Percentiles rank a stretch among this genome's conserved stretches.
Evolutionary conservation across 2,329 filamentous ascomycete genomes (phyloP).

Genomic region (Aureobasidium lini): DNA sequence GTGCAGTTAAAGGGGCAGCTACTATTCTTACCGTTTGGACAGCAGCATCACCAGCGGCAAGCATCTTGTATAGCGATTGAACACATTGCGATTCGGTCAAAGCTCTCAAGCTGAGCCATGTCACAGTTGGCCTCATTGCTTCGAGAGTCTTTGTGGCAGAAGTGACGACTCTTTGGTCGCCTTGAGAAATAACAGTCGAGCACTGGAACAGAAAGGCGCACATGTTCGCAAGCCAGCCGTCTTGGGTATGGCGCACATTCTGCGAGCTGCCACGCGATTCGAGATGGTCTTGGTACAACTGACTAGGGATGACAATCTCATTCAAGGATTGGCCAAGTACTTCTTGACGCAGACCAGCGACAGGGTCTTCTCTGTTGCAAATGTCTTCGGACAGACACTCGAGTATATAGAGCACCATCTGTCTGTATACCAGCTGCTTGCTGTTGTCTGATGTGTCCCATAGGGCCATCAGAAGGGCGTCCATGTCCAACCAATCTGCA

Average conservation of each 20-base stretch:
- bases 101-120: conserved; percentile 82
- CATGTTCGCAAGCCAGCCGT: conserved; percentile 74
- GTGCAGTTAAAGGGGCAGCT: background rate
- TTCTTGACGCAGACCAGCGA: conserved; percentile 74
- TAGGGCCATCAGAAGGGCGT: conserved; percentile 68
- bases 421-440: conserved; percentile 56
- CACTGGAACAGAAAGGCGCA: conserved; percentile 13
- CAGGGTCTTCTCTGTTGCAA: conserved; percentile 82
- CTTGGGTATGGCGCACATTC: conserved; percentile 65
- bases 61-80: conserved; percentile 60
- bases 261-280: conserved; percentile 57
- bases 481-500: conserved; percentile 95
- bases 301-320: conserved; percentile 81
- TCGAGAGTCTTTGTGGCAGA: conserved; percentile 71
- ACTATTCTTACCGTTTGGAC: conserved; percentile 61
- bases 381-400: conserved; percentile 92
- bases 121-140: conserved; percentile 69
- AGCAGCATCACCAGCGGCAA: conserved; percentile 61
- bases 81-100: conserved; percentile 65
- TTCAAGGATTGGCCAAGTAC: conserved; percentile 83
- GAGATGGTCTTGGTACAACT: conserved; percentile 64
- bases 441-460: conserved; percentile 50
- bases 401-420: conserved; percentile 79
- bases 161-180: conserved; percentile 56
- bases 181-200: conserved; percentile 2